phyloP scores from a whole-genome alignment of 768 basidiomycete genomes.

The Lentinus brumalis region DNA sequence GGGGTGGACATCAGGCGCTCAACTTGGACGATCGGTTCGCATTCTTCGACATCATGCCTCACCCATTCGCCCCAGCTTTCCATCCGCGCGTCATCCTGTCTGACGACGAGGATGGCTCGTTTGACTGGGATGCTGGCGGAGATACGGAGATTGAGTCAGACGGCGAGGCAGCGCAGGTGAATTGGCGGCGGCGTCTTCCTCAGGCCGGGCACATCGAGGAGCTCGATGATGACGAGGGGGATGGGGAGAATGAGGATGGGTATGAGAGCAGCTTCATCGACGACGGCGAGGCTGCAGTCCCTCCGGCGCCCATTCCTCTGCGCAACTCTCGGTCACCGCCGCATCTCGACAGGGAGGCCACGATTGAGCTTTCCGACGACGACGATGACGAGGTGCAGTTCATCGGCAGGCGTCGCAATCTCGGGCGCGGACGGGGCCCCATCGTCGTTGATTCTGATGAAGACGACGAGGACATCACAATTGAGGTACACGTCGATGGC shows the following conservation, averaged over 20 bases:
- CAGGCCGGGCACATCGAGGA: neutral
- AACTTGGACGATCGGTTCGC: no score
- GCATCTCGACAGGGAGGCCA: neutral
- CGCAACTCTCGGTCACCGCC: neutral
- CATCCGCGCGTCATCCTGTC: constrained; percentile 2
- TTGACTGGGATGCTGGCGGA: neutral
- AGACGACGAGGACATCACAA: constrained; percentile 1
- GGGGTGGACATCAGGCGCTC: neutral
- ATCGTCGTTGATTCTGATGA: constrained; percentile 17
- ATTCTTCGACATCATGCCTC: no score
- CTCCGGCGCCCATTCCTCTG: neutral
- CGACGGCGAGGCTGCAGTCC: constrained; percentile 36
- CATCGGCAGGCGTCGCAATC: neutral
- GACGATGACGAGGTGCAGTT: constrained; percentile 8
- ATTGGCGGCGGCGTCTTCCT: neutral
- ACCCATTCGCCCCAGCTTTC: no score
- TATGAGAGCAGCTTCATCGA: constrained; percentile 63
- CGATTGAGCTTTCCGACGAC: constrained; percentile 18
- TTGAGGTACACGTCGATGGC: neutral
- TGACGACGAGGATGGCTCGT: neutral
- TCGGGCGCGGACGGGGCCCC: neutral
- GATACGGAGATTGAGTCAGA: constrained; percentile 1
- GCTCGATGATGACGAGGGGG: constrained; percentile 21
- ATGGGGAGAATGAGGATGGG: constrained; percentile 37
- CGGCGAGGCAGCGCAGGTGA: constrained; percentile 12